Conservation (phyloP, 106 monocot species). For the Dioscorea alata region DNA sequence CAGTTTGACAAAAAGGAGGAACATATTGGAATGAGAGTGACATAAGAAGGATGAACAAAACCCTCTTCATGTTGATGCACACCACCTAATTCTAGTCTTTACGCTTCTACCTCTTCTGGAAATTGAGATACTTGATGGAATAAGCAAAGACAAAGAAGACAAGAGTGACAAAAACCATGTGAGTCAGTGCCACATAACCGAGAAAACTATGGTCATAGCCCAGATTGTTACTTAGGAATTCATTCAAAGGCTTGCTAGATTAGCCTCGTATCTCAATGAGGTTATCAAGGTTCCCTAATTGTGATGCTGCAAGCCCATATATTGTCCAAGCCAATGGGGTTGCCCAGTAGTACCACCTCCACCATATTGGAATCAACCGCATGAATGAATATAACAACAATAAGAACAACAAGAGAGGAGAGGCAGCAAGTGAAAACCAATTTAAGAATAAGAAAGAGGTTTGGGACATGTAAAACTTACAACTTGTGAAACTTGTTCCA, state of each 20-base stretch:
- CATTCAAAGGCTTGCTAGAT: conserved; percentile 24
- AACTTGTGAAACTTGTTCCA: conserved; percentile 57
- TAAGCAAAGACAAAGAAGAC: conserved; percentile 66
- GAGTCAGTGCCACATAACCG: conserved; percentile 40
- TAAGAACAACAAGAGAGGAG: neutral
- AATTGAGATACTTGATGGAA: conserved; percentile 69
- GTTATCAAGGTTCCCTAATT: conserved; percentile 42
- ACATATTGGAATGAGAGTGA: too few species aligned
- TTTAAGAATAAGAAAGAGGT: neutral
- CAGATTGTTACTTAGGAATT: conserved; percentile 35
- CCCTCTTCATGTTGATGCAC: too few species aligned
- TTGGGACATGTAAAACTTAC: conserved; percentile 18
- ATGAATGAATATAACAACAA: too few species aligned
- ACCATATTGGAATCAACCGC: conserved; percentile 73
- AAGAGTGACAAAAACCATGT: conserved; percentile 42
- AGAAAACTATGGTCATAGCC: conserved; percentile 56
- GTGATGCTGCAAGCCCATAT: conserved; percentile 61
- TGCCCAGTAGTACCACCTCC: conserved; percentile 94
- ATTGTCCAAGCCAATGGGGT: conserved; percentile 73
- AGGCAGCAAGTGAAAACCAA: neutral
- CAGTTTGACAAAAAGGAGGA: too few species aligned
- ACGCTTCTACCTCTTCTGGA: conserved; percentile 48
- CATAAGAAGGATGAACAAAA: too few species aligned
- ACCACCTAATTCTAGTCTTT: too few species aligned
- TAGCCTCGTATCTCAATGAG: conserved; percentile 41